phyloP scores from a whole-genome alignment of 129 eudicot species.

The Centaurea solstitialis region DNA sequence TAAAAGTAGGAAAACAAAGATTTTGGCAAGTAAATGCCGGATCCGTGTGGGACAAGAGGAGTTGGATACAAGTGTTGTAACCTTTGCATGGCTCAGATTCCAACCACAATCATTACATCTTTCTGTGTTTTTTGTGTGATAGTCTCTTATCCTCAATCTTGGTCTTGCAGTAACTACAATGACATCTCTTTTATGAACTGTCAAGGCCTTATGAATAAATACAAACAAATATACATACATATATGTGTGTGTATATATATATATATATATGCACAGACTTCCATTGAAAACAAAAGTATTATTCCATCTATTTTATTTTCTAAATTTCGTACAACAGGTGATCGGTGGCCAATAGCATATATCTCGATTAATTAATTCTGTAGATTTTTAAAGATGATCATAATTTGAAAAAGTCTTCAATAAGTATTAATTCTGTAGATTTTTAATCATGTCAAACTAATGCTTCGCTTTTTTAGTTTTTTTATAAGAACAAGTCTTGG shows the following conservation, averaged over 20 bases:
- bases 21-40: not conserved
- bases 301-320: too few species aligned
- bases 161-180: constrained; percentile 6
- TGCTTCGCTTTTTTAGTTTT: too few species aligned
- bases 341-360: too few species aligned
- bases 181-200: constrained; percentile 3
- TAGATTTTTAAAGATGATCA: too few species aligned
- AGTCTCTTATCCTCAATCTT: constrained; percentile 2
- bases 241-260: not conserved
- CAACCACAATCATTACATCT: constrained; percentile 3
- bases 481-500: too few species aligned
- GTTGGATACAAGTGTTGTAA: not conserved
- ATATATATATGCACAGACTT: too few species aligned
- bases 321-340: too few species aligned
- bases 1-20: not conserved
- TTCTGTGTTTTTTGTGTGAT: not conserved
- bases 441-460: too few species aligned
- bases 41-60: not conserved
- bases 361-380: too few species aligned
- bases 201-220: not conserved
- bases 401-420: too few species aligned
- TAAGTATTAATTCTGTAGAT: too few species aligned
- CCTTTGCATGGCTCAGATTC: constrained; percentile 5
- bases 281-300: not conserved
- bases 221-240: not conserved